These are phyloP conservation scores for Suzukiozyma palmioleophila DNA, from an alignment of 1,139 yeast species.

Conservation along the genomic window DNA sequence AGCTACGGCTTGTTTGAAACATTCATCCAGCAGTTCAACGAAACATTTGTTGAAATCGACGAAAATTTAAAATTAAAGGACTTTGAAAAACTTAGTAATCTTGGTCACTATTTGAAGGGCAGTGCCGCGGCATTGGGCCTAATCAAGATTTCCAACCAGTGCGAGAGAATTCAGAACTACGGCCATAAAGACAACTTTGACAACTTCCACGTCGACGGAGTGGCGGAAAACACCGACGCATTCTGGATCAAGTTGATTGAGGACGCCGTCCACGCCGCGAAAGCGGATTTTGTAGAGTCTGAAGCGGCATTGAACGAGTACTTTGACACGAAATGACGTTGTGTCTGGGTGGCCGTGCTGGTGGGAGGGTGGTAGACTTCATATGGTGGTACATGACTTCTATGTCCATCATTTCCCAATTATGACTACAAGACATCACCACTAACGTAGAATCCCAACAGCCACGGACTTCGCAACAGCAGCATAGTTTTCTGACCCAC, in stretches of 20 bases:
- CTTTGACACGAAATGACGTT: conserved; percentile 32
- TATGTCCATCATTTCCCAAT: no score
- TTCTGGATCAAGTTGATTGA: conserved; percentile 48
- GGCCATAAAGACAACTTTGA: conserved; percentile 5
- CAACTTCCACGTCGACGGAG: conserved; percentile 3
- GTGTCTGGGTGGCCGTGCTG: no score
- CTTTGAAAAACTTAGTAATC: conserved; percentile 59
- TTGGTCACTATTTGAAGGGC: conserved; percentile 94
- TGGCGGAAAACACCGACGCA: conserved; percentile 17
- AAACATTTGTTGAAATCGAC: conserved; percentile 72
- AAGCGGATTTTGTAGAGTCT: conserved; percentile 53
- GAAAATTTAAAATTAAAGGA: conserved; percentile 44
- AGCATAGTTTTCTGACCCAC: no score
- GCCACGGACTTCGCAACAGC: no score
- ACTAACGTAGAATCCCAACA: no score
- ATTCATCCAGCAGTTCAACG: conserved; percentile 84
- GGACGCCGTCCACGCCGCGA: conserved; percentile 56
- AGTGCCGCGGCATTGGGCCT: conserved; percentile 94
- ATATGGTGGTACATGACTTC: no score
- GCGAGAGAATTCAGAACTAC: conserved; percentile 86
- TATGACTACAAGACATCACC: no score
- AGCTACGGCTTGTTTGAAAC: conserved; percentile 72
- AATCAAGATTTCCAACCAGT: conserved; percentile 72
- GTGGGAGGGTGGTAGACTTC: no score
- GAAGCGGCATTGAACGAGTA: conserved; percentile 54